Evolutionary conservation across 2,329 filamentous ascomycete species (phyloP), one percentile per base, ranked within the genome.

Genomic region (Apiospora saccharicola): DNA sequence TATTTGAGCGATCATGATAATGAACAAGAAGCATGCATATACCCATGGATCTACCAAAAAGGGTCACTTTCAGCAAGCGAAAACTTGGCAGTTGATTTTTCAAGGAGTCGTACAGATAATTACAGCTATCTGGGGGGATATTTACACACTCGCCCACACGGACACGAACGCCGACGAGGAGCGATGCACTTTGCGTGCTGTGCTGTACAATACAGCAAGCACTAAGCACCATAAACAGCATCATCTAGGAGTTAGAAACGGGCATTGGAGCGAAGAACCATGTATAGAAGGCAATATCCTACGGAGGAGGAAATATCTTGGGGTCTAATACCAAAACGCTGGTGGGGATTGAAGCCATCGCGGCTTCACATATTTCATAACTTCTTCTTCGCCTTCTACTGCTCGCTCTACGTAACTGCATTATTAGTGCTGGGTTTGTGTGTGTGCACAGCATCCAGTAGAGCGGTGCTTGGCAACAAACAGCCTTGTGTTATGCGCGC

Each of bases 251-350:
- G 57, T 64, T 64, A 34, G 57, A 37, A n/a, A 22, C 19, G 34
- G 57, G 34, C 19, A 41, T 64, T 41, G 57, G 57, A 37, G 30
- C 57, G 30, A 41, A 26, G 26, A 51, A n/a, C 5, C 30, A 37
- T 34, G 41, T 64, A 41, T 64, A 64, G 57, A 64, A 24, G 57
- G 57, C 57, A 64, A 64, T 64, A 64, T 64, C 57, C 57, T 64
- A 64, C 4, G 16, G 30, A 41, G 57, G 57, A 64, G 57, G 57
- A 64, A 34, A 64, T 64, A 3, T 64, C 34, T 64, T 41, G 57
- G 57, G 57, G n/a, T 10, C 57, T 64, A 64, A 64, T 64, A 64
- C 12, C 57, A 64, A 22, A 61, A 64, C 19, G 10, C 30, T 24
- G 57, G 12, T 24, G 34, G 37, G 37, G 34, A 64, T n/a, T 41